Conservation (phyloP, 306 rosid genomes). For the Rosa rugosa region DNA sequence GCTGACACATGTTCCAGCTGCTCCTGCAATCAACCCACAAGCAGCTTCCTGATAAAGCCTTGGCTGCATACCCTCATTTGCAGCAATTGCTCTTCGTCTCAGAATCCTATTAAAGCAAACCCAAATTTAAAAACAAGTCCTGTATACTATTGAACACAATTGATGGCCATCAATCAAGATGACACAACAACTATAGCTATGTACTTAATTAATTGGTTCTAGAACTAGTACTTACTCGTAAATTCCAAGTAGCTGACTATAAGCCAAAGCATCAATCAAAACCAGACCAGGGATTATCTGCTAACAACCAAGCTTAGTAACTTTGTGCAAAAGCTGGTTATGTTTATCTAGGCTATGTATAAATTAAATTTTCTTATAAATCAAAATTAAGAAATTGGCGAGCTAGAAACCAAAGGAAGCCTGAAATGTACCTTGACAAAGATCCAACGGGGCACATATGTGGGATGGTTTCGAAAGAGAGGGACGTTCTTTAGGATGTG, state of each 20-base stretch:
- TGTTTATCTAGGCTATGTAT: neutral
- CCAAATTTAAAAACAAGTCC: no score
- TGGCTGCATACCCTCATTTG: neutral
- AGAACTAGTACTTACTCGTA: neutral
- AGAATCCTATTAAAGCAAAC: neutral
- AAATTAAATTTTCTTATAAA: no score
- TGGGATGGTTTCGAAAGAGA: neutral
- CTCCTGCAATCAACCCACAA: conserved; percentile 11
- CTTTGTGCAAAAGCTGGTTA: no score
- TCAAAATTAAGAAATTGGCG: no score
- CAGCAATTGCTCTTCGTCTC: neutral
- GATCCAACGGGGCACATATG: neutral
- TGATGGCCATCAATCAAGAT: neutral
- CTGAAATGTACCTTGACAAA: neutral
- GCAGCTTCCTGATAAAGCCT: conserved; percentile 10
- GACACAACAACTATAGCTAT: no score
- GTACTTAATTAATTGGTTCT: neutral
- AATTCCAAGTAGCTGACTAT: neutral
- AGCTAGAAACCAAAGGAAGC: no score
- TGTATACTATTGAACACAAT: neutral
- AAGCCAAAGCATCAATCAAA: neutral
- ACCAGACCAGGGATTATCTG: neutral
- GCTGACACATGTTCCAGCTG: neutral
- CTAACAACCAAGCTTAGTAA: neutral
- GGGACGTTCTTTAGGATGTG: neutral